Evolutionary conservation across 2,329 filamentous ascomycete species (phyloP).

Genomic region (Hymenoscyphus scutula): DNA sequence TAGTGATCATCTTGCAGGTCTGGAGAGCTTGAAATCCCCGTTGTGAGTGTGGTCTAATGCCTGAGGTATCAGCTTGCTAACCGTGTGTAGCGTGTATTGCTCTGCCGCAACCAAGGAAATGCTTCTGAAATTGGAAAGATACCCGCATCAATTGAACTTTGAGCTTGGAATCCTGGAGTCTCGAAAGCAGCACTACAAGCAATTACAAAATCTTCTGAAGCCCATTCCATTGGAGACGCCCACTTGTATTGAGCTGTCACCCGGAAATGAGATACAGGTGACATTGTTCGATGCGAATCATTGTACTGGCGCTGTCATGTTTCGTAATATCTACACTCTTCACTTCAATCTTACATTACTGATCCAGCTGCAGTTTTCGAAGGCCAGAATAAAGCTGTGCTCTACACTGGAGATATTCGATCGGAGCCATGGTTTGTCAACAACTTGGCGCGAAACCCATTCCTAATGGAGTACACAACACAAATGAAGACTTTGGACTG

Average conservation of each 20-base stretch:
- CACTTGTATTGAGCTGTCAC: constrained; percentile 70
- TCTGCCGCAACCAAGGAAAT: constrained; percentile 80
- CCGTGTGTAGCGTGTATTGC: constrained; percentile 67
- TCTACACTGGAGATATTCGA: constrained; percentile 89
- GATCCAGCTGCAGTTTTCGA: constrained; percentile 60
- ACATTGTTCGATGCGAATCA: constrained; percentile 92
- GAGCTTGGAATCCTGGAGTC: constrained; percentile 74
- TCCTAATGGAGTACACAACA: constrained; percentile 69
- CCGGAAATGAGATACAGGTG: constrained; percentile 67
- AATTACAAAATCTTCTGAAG: constrained; percentile 71
- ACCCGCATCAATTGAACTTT: constrained; percentile 78
- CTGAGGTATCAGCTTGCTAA: constrained; percentile 4
- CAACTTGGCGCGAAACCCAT: constrained; percentile 66
- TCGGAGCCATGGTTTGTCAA: constrained; percentile 86
- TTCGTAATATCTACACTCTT: constrained; percentile 48
- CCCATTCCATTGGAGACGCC: constrained; percentile 80
- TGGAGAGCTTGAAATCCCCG: constrained; percentile 72
- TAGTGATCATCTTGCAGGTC: constrained; percentile 80
- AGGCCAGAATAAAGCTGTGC: constrained; percentile 64
- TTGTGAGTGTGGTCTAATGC: constrained; percentile 51
- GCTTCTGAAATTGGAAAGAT: constrained; percentile 75
- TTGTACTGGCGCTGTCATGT: constrained; percentile 88
- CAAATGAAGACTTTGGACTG: constrained; percentile 69
- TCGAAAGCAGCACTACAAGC: constrained; percentile 71
- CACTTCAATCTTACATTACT: neutral